Evolutionary conservation across 495 filamentous ascomycete genomes (phyloP), one percentile per base, ranked within the genome.

Genomic region (Aspergillus conjunctus): DNA sequence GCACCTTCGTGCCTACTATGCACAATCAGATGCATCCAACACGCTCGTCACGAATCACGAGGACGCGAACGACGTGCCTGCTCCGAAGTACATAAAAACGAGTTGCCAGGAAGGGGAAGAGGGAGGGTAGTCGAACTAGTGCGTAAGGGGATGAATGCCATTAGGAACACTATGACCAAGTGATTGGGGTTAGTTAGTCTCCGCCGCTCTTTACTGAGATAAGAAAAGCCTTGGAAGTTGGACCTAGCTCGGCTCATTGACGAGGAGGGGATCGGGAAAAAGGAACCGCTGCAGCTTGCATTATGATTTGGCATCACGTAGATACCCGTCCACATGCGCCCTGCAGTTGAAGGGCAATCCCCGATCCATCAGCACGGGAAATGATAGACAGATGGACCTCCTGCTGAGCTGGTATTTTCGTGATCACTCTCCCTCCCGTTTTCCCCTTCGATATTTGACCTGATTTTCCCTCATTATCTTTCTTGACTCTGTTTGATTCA

Each of bases 141-240:
- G 44, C 49, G 49, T 32, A 51, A 51, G 49, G 49, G 26, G 49
- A 32, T 21, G 15, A 26, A 34, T 31, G 51, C 43, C 41, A 59
- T 26, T 12, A n/a, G 11, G 39, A 52, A 17, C 32, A 22, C 45
- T 51, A 37, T 54, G 53, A 52, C 31, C 57, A 48, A 32, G 53
- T 61, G 32, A 46, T 44, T 22, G 30, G 51, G n/a, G n/a, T n/a
- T n/a, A n/a, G 45, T 49, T 57, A 55, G 37, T 39, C 49, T 49
- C 55, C 43, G 52, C 31, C 51, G 37, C 30, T 56, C 56, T 45
- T 64, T 59, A 56, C 61, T 46, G 17, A 37, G 57, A 53, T 12
- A 9, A 32, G 32, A 51, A 48, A 41, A 54, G 30, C 18, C 50
- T 59, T 49, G n/a, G n/a, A n/a, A n/a, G n/a, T n/a, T n/a, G 21